Percentiles rank a stretch among this genome's conserved stretches.
Conservation (phyloP, 805 yeast species). For the Pichia scutulata region DNA sequence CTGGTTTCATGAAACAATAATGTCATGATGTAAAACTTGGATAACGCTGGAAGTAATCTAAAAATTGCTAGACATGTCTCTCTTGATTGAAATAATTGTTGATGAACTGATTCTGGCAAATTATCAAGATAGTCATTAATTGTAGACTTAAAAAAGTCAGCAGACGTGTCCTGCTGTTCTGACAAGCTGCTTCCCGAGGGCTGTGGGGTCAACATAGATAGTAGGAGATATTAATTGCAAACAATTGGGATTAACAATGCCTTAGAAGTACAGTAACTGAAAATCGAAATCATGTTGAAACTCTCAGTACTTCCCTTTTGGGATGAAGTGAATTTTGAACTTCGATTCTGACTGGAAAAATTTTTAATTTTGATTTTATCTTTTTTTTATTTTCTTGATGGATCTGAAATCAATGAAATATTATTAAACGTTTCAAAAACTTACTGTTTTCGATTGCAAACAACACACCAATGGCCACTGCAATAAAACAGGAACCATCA, state of each 20-base stretch:
- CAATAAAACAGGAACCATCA: conserved; percentile 7
- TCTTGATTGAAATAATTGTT: conserved; percentile 75
- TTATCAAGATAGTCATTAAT: conserved; percentile 88
- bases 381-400: not conserved
- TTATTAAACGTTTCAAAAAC: not conserved
- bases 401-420: not conserved
- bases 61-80: conserved; percentile 94
- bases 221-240: not conserved
- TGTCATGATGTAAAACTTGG: conserved; percentile 82
- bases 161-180: not conserved
- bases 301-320: not conserved
- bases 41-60: conserved; percentile 79
- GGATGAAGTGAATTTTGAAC: not conserved
- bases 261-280: not conserved
- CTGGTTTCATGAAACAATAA: conserved; percentile 78
- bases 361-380: not conserved
- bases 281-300: not conserved
- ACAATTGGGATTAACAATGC: not conserved
- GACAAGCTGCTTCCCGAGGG: not conserved
- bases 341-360: not conserved
- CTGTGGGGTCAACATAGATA: conserved; percentile 2
- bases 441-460: not conserved
- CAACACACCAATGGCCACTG: not conserved
- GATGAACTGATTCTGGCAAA: conserved; percentile 79
- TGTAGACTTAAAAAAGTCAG: conserved; percentile 49